phyloP scores from a whole-genome alignment of 257 asterid species.

The Solanum neorickii region DNA sequence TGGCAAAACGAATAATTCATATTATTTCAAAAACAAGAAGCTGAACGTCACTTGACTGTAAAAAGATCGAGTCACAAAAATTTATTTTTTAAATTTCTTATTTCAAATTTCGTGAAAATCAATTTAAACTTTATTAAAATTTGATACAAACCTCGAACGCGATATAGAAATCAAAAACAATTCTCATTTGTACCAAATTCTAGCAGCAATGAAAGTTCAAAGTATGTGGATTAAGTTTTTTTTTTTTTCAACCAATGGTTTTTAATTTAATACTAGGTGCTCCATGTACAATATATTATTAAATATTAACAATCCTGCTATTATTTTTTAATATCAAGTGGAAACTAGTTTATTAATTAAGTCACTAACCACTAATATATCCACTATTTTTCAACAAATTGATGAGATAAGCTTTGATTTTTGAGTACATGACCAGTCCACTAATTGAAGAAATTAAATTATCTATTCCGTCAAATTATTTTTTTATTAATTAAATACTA shows the following conservation, averaged over 20 bases:
- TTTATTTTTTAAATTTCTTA: accelerated
- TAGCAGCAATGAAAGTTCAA: background rate
- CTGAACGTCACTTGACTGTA: background rate
- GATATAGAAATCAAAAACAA: background rate
- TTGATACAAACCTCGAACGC: accelerated
- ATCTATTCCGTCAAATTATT: background rate
- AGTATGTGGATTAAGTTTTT: background rate
- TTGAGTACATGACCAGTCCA: background rate
- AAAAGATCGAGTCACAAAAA: too few relatives aligned
- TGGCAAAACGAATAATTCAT: background rate
- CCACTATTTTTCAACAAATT: background rate
- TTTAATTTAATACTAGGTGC: background rate
- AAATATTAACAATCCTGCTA: background rate
- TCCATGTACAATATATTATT: background rate
- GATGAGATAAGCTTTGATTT: background rate
- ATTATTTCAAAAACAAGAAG: too few relatives aligned
- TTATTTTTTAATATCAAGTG: background rate
- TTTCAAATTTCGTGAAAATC: background rate
- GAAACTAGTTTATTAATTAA: background rate
- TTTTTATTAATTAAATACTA: background rate
- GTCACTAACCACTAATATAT: background rate
- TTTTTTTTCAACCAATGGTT: background rate
- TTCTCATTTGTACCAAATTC: background rate
- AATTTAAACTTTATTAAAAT: background rate
- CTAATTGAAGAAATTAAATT: background rate